phyloP scores from a whole-genome alignment of 2,329 filamentous ascomycete species.

The Aureobasidium subglaciale region DNA sequence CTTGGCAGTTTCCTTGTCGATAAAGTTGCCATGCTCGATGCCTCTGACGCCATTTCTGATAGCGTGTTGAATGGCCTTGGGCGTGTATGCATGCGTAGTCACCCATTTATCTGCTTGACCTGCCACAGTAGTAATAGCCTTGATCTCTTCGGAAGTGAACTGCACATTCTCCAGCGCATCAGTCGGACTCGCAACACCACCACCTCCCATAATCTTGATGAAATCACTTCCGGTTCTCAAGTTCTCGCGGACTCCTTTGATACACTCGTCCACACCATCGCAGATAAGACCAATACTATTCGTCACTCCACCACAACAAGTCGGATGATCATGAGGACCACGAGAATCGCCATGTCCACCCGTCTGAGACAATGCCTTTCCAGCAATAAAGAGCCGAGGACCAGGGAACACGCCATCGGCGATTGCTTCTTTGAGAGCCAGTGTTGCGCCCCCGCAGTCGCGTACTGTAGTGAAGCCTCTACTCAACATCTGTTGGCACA shows the following conservation, averaged over 20 bases:
- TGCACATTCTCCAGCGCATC: constrained; percentile 49
- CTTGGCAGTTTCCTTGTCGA: constrained; percentile 49
- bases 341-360: constrained; percentile 52
- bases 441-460: constrained; percentile 51
- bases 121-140: constrained; percentile 47
- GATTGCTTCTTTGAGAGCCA: constrained; percentile 51
- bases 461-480: constrained; percentile 54
- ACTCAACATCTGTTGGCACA: constrained; percentile 44
- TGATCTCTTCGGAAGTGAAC: constrained; percentile 51
- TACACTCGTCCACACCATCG: constrained; percentile 50
- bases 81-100: constrained; percentile 53
- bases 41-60: constrained; percentile 49
- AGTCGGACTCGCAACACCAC: constrained; percentile 51
- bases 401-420: constrained; percentile 50
- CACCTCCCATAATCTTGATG: constrained; percentile 55
- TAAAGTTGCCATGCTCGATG: constrained; percentile 55
- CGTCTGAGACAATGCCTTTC: constrained; percentile 49
- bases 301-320: constrained; percentile 44
- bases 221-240: constrained; percentile 52
- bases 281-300: constrained; percentile 39
- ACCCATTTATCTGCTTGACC: constrained; percentile 39
- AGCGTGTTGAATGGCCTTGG: constrained; percentile 47
- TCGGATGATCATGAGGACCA: constrained; percentile 36
- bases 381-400: constrained; percentile 50
- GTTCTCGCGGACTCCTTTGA: constrained; percentile 47